Conservation (phyloP, 805 yeast species). For the Myxozyma monticola region DNA sequence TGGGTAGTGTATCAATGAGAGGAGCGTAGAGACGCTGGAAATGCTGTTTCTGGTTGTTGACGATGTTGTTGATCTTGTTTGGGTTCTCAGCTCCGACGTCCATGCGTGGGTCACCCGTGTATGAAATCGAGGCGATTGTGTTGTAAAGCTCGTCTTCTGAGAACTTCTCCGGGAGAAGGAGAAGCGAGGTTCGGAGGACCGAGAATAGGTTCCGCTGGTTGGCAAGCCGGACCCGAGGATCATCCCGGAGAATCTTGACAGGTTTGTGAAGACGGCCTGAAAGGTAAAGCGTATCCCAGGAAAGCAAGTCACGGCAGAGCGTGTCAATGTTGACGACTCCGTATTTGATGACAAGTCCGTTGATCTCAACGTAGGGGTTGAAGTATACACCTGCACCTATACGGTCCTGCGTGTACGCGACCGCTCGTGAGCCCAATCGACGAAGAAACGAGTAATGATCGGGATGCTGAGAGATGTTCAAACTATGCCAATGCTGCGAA, state of each 20-base stretch:
- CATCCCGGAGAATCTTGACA: constrained; percentile 69
- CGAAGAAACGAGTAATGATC: constrained; percentile 74
- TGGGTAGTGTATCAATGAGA: constrained; percentile 47
- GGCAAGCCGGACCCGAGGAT: constrained; percentile 60
- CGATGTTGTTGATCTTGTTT: constrained; percentile 81
- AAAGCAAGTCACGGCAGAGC: constrained; percentile 65
- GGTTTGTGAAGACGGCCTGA: constrained; percentile 97
- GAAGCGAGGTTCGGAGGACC: constrained; percentile 69
- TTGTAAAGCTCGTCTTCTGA: constrained; percentile 68
- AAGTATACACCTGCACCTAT: constrained; percentile 90
- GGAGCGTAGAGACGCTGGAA: constrained; percentile 79
- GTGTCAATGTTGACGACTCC: constrained; percentile 74
- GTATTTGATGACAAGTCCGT: constrained; percentile 68
- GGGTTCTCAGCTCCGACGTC: constrained; percentile 83
- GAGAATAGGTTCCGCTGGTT: constrained; percentile 75
- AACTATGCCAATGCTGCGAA: constrained; percentile 72
- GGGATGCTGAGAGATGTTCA: constrained; percentile 66
- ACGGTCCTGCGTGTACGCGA: constrained; percentile 56
- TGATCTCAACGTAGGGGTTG: constrained; percentile 79
- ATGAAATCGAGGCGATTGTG: constrained; percentile 76
- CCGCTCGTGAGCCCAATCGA: constrained; percentile 57
- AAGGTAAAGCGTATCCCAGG: constrained; percentile 82
- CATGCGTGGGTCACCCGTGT: constrained; percentile 88
- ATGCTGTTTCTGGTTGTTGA: constrained; percentile 64
- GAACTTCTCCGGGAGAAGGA: constrained; percentile 53